Conservation (phyloP, 2,329 filamentous ascomycete species). For the Hypoxylon sp. region DNA sequence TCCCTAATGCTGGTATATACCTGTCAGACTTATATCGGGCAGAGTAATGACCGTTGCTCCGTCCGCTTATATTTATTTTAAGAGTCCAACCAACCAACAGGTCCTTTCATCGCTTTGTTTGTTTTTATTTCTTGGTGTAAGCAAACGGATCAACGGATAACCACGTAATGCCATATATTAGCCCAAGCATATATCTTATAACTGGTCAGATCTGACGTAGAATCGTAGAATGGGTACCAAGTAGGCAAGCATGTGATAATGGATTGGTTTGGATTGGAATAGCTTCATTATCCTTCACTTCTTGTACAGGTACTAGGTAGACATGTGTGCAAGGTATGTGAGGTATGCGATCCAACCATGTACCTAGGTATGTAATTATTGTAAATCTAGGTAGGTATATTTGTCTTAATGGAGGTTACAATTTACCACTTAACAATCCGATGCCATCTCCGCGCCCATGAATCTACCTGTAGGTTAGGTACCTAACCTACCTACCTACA, state of each 20-base stretch:
- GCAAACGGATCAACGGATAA: not conserved
- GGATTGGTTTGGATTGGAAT: not conserved
- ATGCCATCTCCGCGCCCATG: constrained; percentile 11
- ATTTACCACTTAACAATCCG: constrained; percentile 10
- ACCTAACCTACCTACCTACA: too few species aligned
- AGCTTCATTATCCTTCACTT: not conserved
- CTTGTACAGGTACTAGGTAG: not conserved
- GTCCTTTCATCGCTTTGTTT: not conserved
- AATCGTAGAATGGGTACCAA: not conserved
- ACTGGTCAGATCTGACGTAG: not conserved
- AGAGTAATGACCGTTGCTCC: constrained; percentile 33
- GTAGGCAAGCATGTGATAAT: not conserved
- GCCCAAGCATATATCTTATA: not conserved
- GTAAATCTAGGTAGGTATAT: constrained; percentile 3
- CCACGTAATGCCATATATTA: constrained; percentile 2
- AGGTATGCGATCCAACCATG: not conserved
- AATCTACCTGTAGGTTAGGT: constrained; percentile 12
- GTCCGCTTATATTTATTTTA: constrained; percentile 8
- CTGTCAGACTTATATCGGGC: constrained; percentile 20
- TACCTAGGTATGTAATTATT: not conserved
- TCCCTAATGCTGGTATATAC: not conserved
- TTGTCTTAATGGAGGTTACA: not conserved
- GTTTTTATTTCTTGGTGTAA: not conserved
- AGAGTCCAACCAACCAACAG: constrained; percentile 1
- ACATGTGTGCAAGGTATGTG: not conserved